Evolutionary conservation across 164 flowering plant species (phyloP), one percentile per base, ranked within the genome.

Genomic region (Saururus chinensis): DNA sequence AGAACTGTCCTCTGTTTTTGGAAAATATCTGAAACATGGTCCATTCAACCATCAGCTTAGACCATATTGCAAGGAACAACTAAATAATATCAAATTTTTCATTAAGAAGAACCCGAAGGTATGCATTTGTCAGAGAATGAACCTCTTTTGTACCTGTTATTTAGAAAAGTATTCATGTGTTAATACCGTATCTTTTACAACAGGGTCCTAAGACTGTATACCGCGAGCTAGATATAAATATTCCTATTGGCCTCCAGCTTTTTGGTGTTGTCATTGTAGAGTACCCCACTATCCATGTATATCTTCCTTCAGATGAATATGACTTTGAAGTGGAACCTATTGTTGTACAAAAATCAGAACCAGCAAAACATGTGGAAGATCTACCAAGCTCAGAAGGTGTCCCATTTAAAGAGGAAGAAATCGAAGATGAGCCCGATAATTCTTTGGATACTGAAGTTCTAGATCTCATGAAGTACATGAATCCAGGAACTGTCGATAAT

Each of bases 281-380:
- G 76, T 84, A 83, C 69, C 98, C 96, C 14, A 78, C 79, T 6
- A 85, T 93, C 64, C 78, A 84, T 71, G 87, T 86, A 41, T 82
- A 72, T 62, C 84, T 88, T 22, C 91, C 95, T 26, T 78, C 92
- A 11, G 77, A 85, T 20, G 68, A n/a, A 40, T 67, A 24, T 62
- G 75, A 85, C 68, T 82, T 86, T 70, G 88, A 85, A 67, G 76
- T 88, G 26, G 56, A 77, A 37, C 79, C 77, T 59, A 70, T 45
- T 57, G 57, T 63, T 20, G 67, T 35, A 16, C 59, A 40, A 24
- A 66, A 68, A 57, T 56, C 51, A 0, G 74, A 70, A 19, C 30
- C 9, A 40, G 66, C 65, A 55, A 64, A 69, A 25, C 55, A 75
- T 54, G 25, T 41, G 17, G 62, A 61, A 65, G 71, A 75, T 70